phyloP scores from a whole-genome alignment of 345 rosid genomes.

The Cardamine chenopodiifolia region DNA sequence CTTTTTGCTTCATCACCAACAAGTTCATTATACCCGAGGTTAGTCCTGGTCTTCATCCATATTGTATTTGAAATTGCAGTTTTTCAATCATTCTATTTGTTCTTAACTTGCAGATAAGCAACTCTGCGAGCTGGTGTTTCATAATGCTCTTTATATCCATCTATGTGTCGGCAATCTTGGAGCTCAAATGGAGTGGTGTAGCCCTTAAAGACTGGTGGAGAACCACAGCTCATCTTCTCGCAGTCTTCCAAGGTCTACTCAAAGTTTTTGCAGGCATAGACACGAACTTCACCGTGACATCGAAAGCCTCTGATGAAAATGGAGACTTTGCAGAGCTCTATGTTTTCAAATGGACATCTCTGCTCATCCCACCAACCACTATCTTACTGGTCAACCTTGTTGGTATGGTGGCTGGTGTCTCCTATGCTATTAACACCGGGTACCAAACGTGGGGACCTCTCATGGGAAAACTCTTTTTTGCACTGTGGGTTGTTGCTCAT shows the following conservation, averaged over 20 bases:
- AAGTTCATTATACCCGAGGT: conserved; percentile 96
- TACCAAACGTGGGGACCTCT: conserved; percentile 98
- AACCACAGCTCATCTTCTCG: conserved; percentile 91
- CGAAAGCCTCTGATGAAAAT: conserved; percentile 86
- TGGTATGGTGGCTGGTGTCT: conserved; percentile 87
- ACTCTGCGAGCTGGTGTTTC: conserved; percentile 75
- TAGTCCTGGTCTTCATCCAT: background rate
- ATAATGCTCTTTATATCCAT: conserved; percentile 84
- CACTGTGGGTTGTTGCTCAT: conserved; percentile 92
- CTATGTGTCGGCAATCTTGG: conserved; percentile 67
- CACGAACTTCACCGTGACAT: conserved; percentile 96
- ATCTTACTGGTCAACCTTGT: conserved; percentile 75
- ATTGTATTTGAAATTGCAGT: background rate
- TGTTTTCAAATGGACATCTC: conserved; percentile 94
- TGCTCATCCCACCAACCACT: conserved; percentile 94
- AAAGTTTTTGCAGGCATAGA: conserved; percentile 94
- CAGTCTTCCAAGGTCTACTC: conserved; percentile 93
- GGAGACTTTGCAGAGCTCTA: conserved; percentile 95
- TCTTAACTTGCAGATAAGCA: conserved; percentile 72
- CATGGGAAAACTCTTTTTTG: conserved; percentile 86
- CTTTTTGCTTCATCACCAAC: conserved; percentile 87
- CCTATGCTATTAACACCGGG: conserved; percentile 84
- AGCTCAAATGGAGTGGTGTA: conserved; percentile 90
- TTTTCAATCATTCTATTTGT: background rate
- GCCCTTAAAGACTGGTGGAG: conserved; percentile 98